phyloP scores from a whole-genome alignment of 768 basidiomycete genomes.

The Podaxis sp. region DNA sequence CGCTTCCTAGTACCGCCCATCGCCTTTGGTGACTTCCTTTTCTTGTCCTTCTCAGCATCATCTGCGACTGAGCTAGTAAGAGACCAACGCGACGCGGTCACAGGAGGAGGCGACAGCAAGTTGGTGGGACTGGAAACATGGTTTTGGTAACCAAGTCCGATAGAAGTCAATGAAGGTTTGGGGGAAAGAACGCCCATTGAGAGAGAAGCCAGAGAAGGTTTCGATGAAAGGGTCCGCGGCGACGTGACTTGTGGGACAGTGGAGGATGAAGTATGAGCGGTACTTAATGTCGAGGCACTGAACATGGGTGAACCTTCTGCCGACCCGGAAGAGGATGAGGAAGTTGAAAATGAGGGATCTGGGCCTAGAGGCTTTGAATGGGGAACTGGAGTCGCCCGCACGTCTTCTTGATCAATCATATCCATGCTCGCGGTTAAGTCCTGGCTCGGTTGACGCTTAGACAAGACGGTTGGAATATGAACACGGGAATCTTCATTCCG shows the following conservation, averaged over 20 bases:
- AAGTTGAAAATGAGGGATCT: background rate
- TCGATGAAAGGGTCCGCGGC: background rate
- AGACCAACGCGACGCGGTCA: conserved; percentile 13
- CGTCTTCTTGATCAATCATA: background rate
- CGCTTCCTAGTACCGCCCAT: conserved; percentile 12
- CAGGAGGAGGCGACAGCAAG: conserved; percentile 9
- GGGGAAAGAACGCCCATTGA: background rate
- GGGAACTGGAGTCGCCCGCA: conserved; percentile 8
- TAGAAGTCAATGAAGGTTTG: conserved; percentile 3
- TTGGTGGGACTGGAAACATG: background rate
- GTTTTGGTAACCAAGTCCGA: conserved; percentile 10
- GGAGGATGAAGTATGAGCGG: conserved; percentile 8
- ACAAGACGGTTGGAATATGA: background rate
- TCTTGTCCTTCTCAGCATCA: conserved; percentile 16
- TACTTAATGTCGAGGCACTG: background rate
- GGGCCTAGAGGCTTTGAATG: background rate
- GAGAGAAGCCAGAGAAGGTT: conserved; percentile 9
- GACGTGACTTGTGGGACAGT: background rate
- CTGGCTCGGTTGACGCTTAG: background rate
- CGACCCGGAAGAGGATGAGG: conserved; percentile 6
- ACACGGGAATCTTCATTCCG: background rate
- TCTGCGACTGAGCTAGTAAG: conserved; percentile 13
- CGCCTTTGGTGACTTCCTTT: background rate
- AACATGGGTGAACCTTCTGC: background rate
- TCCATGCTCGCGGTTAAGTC: background rate